phyloP scores from a whole-genome alignment of 768 basidiomycete genomes.

The Xanthoconium purpureum region DNA sequence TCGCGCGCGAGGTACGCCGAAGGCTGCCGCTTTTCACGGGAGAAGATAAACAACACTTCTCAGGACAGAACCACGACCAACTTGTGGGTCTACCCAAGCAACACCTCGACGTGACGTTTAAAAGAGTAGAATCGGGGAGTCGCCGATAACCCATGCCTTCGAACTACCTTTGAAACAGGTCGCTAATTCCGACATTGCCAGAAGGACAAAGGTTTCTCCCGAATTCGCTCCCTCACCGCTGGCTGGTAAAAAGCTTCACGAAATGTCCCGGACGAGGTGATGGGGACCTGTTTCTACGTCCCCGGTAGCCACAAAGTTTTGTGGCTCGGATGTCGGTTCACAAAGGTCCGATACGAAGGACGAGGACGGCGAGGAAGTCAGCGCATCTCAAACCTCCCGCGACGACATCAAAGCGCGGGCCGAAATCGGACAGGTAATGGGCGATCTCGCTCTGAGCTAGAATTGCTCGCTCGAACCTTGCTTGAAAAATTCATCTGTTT shows the following conservation, averaged over 20 bases:
- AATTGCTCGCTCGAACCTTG: conserved; percentile 92
- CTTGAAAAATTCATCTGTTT: conserved; percentile 98
- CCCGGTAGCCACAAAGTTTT: conserved; percentile 69
- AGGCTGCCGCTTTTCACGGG: background rate
- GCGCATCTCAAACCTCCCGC: conserved; percentile 95
- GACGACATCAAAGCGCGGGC: conserved; percentile 95
- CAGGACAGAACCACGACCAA: conserved; percentile 80
- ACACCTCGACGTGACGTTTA: conserved; percentile 81
- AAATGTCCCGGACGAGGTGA: conserved; percentile 72
- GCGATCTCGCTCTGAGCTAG: conserved; percentile 90
- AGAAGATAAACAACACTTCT: background rate
- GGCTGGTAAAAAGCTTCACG: conserved; percentile 43
- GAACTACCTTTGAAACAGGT: conserved; percentile 84
- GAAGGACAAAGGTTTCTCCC: conserved; percentile 93
- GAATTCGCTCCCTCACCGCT: conserved; percentile 68
- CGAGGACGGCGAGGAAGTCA: conserved; percentile 71
- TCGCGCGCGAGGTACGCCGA: conserved; percentile 71
- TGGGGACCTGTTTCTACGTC: conserved; percentile 95
- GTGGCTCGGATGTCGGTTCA: conserved; percentile 62
- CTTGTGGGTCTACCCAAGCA: conserved; percentile 79
- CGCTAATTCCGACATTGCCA: conserved; percentile 96
- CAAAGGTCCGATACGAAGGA: conserved; percentile 58
- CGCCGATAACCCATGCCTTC: conserved; percentile 87
- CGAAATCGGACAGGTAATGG: conserved; percentile 86
- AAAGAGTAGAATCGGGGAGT: conserved; percentile 99